Evolutionary conservation across 768 basidiomycete genomes (phyloP).

Genomic region (Trametes cingulata): DNA sequence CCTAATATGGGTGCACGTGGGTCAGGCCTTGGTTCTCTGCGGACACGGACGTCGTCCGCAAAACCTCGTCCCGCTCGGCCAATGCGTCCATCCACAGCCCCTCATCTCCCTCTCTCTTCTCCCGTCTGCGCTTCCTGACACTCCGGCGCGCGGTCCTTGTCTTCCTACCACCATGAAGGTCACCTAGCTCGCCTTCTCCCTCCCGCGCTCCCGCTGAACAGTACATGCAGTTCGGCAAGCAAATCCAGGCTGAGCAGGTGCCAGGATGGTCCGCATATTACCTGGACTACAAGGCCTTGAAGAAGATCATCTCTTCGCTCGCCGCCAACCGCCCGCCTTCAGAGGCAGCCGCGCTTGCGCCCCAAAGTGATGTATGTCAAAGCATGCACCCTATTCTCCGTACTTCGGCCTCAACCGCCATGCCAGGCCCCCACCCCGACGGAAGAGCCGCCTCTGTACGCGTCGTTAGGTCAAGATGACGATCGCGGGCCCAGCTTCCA

Average conservation of each 20-base stretch:
- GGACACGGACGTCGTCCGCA: not conserved
- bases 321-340: slow-evolving; percentile 87
- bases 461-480: slow-evolving; percentile 62
- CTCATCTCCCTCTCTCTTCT: not conserved
- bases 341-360: slow-evolving; percentile 83
- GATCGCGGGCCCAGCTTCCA: slow-evolving; percentile 85
- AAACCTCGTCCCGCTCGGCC: slow-evolving; percentile 1
- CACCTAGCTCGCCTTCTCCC: slow-evolving; percentile 1
- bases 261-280: slow-evolving; percentile 97
- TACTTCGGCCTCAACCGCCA: slow-evolving; percentile 28
- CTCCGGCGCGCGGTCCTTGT: slow-evolving; percentile 3
- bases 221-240: slow-evolving; percentile 86
- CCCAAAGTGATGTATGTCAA: slow-evolving; percentile 49
- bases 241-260: slow-evolving; percentile 92
- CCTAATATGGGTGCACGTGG: slow-evolving; percentile 25
- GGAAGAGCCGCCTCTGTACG: slow-evolving; percentile 60
- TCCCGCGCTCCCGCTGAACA: slow-evolving; percentile 12
- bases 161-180: slow-evolving; percentile 35
- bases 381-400: slow-evolving; percentile 42
- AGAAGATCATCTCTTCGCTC: slow-evolving; percentile 97
- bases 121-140: slow-evolving; percentile 5
- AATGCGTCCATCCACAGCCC: slow-evolving; percentile 8
- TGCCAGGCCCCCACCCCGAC: slow-evolving; percentile 24
- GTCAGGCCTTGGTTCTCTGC: not conserved
- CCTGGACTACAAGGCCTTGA: slow-evolving; percentile 97